A percentile compares a stretch with the other conserved stretches of the same genome.
These are phyloP conservation scores for Polytolypa hystricis DNA, from an alignment of 2,329 filamentous ascomycete species.

Conservation along the genomic window DNA sequence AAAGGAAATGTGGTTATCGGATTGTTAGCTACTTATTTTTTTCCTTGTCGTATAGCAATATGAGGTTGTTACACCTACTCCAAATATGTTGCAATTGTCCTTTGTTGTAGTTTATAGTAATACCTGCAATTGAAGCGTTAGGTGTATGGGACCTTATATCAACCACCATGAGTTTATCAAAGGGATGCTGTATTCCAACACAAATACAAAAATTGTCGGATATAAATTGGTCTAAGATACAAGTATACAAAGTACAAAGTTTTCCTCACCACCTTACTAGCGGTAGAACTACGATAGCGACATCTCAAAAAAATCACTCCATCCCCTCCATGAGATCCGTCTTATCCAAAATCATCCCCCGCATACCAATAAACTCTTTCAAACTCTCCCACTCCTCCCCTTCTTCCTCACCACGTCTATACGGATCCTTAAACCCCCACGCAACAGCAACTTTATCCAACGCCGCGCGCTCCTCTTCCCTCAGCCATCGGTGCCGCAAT, in stretches of 20 bases:
- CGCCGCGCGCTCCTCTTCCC: constrained; percentile 81
- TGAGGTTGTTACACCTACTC: background rate
- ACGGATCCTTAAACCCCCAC: constrained; percentile 81
- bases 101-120: background rate
- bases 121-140: background rate
- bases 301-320: constrained; percentile 44
- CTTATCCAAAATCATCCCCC: constrained; percentile 82
- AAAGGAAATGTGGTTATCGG: background rate
- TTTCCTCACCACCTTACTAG: no score
- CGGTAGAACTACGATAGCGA: no score
- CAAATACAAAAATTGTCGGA: no score
- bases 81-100: background rate
- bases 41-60: background rate
- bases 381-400: constrained; percentile 82
- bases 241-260: no score
- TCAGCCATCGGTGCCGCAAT: constrained; percentile 68
- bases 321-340: constrained; percentile 89
- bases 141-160: background rate
- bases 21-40: background rate
- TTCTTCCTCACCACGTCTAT: constrained; percentile 77
- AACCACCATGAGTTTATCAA: no score
- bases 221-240: no score
- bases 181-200: no score
- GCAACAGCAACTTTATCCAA: constrained; percentile 75
- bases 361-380: constrained; percentile 68